These are phyloP conservation scores for Colletotrichum sp. DNA, from an alignment of 2,329 filamentous ascomycete species.

Conservation along the genomic window DNA sequence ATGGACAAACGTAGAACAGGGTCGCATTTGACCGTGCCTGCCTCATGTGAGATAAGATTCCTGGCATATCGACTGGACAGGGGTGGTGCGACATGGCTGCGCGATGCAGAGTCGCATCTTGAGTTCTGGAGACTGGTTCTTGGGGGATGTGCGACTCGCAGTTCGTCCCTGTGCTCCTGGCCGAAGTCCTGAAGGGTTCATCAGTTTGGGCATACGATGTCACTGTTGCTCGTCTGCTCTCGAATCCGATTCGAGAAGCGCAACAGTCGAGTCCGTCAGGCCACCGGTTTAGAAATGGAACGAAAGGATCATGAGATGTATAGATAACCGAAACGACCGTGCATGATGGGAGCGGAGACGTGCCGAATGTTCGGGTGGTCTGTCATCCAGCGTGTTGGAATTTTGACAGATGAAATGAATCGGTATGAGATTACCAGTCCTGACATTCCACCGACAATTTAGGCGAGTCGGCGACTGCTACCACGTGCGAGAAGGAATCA, in stretches of 20 bases:
- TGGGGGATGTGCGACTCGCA: not conserved
- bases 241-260: not conserved
- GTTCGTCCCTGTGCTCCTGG: not conserved
- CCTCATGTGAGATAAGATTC: not conserved
- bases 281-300: not conserved
- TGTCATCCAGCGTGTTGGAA: not conserved
- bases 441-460: rapidly evolving
- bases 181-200: not conserved
- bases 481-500: rapidly evolving
- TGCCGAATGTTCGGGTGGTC: not conserved
- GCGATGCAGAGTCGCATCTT: not conserved
- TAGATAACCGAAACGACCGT: not conserved
- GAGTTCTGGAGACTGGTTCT: not conserved
- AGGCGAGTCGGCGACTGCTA: not conserved
- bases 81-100: not conserved
- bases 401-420: not conserved
- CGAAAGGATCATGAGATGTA: not conserved
- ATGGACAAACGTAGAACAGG: not conserved
- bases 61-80: not conserved
- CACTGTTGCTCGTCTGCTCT: not conserved
- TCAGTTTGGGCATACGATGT: not conserved
- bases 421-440: not conserved
- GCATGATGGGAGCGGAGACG: not conserved
- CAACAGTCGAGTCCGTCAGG: not conserved
- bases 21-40: not conserved